These are phyloP conservation scores for Ustilago vetiveriae DNA, from an alignment of 1,284 basidiomycete species.

Conservation along the genomic window DNA sequence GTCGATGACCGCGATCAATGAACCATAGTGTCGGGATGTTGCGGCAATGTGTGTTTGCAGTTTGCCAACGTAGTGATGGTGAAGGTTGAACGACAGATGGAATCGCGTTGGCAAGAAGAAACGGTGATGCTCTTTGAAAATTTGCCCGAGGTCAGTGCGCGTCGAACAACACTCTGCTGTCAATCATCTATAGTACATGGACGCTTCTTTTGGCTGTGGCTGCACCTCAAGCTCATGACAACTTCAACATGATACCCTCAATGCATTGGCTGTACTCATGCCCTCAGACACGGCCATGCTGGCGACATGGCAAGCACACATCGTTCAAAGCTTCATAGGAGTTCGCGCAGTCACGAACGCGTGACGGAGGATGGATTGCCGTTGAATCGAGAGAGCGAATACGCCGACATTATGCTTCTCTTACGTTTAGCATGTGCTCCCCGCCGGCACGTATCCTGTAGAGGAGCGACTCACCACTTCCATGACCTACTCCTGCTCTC, in stretches of 20 bases:
- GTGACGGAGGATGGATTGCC: too few species aligned
- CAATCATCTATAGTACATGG: too few species aligned
- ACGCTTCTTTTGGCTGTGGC: background rate
- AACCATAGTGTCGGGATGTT: too few species aligned
- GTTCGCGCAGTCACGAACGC: background rate
- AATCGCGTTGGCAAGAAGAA: constrained; percentile 9
- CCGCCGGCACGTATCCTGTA: constrained; percentile 34
- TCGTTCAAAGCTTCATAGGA: background rate
- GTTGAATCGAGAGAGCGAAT: too few species aligned
- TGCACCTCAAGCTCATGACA: too few species aligned
- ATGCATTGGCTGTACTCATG: too few species aligned
- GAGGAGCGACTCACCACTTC: constrained; percentile 40
- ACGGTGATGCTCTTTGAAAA: constrained; percentile 8
- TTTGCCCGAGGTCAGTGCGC: constrained; percentile 31
- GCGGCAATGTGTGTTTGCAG: background rate
- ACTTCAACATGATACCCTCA: too few species aligned
- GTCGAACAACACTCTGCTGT: too few species aligned
- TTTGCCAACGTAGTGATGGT: background rate
- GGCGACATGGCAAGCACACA: background rate
- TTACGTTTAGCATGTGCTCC: constrained; percentile 15
- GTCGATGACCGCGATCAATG: too few species aligned
- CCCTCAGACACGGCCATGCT: too few species aligned
- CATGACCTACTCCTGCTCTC: constrained; percentile 31
- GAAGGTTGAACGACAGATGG: constrained; percentile 2
- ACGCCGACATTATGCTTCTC: constrained; percentile 11